phyloP scores from a whole-genome alignment of 2,329 filamentous ascomycete species.

The Didymella pinodella region DNA sequence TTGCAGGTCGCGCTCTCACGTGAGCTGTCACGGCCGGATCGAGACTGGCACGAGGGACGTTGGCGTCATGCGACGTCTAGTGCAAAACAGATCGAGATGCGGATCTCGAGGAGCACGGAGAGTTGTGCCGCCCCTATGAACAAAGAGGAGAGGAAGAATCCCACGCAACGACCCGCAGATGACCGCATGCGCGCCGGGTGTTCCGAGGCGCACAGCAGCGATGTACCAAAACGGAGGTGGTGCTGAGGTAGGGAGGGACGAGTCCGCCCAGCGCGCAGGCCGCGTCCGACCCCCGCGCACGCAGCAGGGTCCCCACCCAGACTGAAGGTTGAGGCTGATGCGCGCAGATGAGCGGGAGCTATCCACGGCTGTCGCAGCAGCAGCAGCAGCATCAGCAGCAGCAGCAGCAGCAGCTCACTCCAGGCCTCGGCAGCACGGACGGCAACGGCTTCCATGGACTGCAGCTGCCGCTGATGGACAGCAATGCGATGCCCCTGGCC shows the following conservation, averaged over 20 bases:
- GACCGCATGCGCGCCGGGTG: slow-evolving; percentile 9
- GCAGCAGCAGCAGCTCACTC: background rate
- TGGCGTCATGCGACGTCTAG: slow-evolving; percentile 2
- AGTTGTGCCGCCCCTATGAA: slow-evolving; percentile 10
- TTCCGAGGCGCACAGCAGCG: slow-evolving; percentile 24
- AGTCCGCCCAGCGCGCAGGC: background rate
- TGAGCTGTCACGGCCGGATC: slow-evolving; percentile 4
- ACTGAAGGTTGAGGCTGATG: slow-evolving; percentile 28
- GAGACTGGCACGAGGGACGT: background rate
- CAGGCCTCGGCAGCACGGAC: background rate
- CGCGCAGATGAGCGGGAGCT: slow-evolving; percentile 40
- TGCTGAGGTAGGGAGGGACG: slow-evolving; percentile 41
- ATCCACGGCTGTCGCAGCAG: background rate
- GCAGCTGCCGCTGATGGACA: slow-evolving; percentile 32
- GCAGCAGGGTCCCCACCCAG: slow-evolving; percentile 15
- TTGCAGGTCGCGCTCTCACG: background rate
- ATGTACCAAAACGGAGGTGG: slow-evolving; percentile 47
- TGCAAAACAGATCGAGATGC: slow-evolving; percentile 3
- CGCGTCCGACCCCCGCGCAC: background rate
- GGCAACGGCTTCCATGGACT: slow-evolving; percentile 37
- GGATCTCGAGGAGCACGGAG: slow-evolving; percentile 1
- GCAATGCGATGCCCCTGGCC: slow-evolving; percentile 56
- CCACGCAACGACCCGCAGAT: background rate
- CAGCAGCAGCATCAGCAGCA: background rate
- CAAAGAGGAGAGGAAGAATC: background rate